Base-by-base conservation (phyloP, 1,139 yeast genomes). In the Sugiyamaella neomexicana region DNA sequence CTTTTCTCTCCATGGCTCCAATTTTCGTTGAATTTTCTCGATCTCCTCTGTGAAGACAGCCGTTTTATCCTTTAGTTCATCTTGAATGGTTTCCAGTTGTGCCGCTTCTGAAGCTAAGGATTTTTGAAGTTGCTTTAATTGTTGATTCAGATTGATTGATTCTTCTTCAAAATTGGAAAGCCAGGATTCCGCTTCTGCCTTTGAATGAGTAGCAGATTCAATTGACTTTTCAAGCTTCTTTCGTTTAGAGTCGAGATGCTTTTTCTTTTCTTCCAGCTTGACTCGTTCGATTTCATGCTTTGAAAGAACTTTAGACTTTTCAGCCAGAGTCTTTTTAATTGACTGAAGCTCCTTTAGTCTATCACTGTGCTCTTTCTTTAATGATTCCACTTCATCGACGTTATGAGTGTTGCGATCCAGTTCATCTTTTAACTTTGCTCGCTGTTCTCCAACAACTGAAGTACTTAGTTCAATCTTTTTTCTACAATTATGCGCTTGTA, bases 1-100 rank as follows among this genome's bases (percentile, higher is more conserved):
- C 60, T 83, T 80, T 36, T 80, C 83, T 58, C 82, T 83, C 95
- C 96, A 90, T 0, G 99, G 99, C 59, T 88, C 93, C 7, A 90
- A 72, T 58, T 84, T 76, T 8, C 76, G 77, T 64, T 89, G 95
- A 40, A 84, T 72, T 5, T 66, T 62, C 61, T 83, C 89, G 52
- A 89, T 84, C 64, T 86, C 78, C 16, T 77, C 77, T 0, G 89
- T 80, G 56, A 83, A 80, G 1, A 72, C 80, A 12, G 83, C 79
- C 0, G 95, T 93, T 65, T 89, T 89, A 52, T 82, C 85, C 13
- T 89, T 83, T 54, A 93, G 75, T 31, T 81, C 81, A 9, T 76
- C 65, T 64, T 93, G 82, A 16, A 91, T 84, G 38, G 78, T 78
- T 55, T 82, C 86, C 23, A 93, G 72, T 37, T 73, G 75, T 0